Base-by-base conservation (phyloP, 768 basidiomycete genomes). In the Mycena metata region DNA sequence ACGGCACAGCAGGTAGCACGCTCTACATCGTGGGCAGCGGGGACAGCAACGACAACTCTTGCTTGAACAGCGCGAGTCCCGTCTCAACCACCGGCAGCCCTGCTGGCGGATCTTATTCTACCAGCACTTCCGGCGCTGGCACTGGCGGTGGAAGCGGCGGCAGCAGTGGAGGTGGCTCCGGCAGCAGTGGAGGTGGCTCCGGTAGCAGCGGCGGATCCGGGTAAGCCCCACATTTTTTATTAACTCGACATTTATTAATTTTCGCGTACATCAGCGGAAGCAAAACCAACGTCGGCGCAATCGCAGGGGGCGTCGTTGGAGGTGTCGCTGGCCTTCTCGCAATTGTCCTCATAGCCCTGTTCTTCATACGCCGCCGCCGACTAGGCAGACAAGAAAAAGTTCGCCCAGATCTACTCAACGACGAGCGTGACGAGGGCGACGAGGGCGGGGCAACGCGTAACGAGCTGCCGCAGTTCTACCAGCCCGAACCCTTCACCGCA, bases 11-110 rank as follows among this genome's bases (percentile, higher is more conserved):
- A 16, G 94, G 94, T 13, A 93, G 91, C 74, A 81, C 79, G 8
- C 74, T 83, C 2, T 86, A 85, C 69, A 86, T 84, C n/a, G 86
- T 94, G 41, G 80, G 83, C 66, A 80, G 83, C 26, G 88, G 90
- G 1, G 76, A 81, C 16, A 76, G 82, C 66, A 85, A 84, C 70
- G 81, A 86, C 67, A 80, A 75, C 50, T 84, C 81, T 2, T 95
- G 93, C 73, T 75, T 94, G 52, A 86, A 82, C 47, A 75, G 78
- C 49, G 77, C 69, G 16, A 93, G 92, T 57, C 93, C 93, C 0
- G 92, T 90, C 57, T 93, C 93, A 5, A 95, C 93, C 2, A 85
- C 91, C 12, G 93, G 91, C 3, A 82, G 80, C 61, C 92, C 93
- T 8, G 93, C 93, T 23, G 93, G 93, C 42, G 92, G 91, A 0